A percentile compares a stretch with the other conserved stretches of the same genome.
Evolutionary conservation across 345 rosid species (phyloP).

Genomic region (Salix exigua): DNA sequence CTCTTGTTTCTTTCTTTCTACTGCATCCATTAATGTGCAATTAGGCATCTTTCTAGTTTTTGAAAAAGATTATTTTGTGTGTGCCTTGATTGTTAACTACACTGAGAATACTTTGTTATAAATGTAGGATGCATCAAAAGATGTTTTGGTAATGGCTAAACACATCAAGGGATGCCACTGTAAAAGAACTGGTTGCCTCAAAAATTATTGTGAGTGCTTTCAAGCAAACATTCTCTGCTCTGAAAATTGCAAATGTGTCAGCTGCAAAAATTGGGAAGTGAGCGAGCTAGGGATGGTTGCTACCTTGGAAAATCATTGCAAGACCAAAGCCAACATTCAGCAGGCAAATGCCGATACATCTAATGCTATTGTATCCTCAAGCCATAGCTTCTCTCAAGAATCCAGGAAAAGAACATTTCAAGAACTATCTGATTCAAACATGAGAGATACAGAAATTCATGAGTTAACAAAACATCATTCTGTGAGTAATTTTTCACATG

Average conservation of each 20-base stretch:
- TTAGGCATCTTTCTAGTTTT: no score
- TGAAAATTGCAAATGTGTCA: slow-evolving; percentile 47
- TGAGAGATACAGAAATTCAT: slow-evolving; percentile 20
- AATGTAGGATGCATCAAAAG: slow-evolving; percentile 23
- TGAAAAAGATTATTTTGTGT: neutral
- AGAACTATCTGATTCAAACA: slow-evolving; percentile 24
- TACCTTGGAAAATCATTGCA: slow-evolving; percentile 1
- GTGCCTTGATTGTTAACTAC: neutral
- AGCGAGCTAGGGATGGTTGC: neutral
- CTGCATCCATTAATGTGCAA: no score
- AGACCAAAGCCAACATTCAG: slow-evolving; percentile 14
- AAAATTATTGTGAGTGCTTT: slow-evolving; percentile 62
- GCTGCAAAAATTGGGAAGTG: slow-evolving; percentile 14
- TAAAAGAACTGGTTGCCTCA: slow-evolving; percentile 46
- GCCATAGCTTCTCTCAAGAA: slow-evolving; percentile 16
- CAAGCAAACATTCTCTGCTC: slow-evolving; percentile 48
- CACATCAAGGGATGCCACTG: slow-evolving; percentile 52
- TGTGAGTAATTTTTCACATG: slow-evolving; percentile 12
- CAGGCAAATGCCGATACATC: slow-evolving; percentile 16
- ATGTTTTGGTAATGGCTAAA: slow-evolving; percentile 25
- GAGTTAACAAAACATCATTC: slow-evolving; percentile 12
- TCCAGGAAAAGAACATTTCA: slow-evolving; percentile 35
- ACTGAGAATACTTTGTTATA: slow-evolving; percentile 12
- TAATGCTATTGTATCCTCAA: slow-evolving; percentile 20
- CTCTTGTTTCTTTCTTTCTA: no score